These are phyloP conservation scores for Fomitopsis pulvina DNA, from an alignment of 768 basidiomycete genomes.

Conservation along the genomic window DNA sequence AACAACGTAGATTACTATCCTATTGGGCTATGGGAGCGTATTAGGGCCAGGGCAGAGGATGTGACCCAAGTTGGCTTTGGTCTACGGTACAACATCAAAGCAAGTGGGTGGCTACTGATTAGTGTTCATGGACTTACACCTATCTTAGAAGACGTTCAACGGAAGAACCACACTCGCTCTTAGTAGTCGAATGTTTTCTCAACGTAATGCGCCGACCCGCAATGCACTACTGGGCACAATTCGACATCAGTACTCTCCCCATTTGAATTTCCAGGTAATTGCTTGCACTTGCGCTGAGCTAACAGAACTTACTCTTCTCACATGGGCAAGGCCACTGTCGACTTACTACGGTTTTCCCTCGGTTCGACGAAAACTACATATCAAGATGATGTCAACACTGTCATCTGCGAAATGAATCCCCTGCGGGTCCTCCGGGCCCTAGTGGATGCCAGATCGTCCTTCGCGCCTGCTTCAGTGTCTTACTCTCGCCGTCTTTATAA, in stretches of 20 bases:
- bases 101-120: constrained; percentile 16
- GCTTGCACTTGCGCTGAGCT: too few relatives aligned
- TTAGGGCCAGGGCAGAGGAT: background rate
- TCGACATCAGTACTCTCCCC: constrained; percentile 71
- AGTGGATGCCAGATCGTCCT: background rate
- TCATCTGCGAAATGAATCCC: constrained; percentile 33
- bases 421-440: constrained; percentile 18
- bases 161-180: constrained; percentile 38
- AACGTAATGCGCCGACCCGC: background rate
- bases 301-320: too few relatives aligned
- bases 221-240: constrained; percentile 55
- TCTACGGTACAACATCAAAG: constrained; percentile 40
- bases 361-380: constrained; percentile 41
- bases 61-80: constrained; percentile 20
- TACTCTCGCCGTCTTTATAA: constrained; percentile 47
- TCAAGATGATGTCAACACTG: constrained; percentile 38
- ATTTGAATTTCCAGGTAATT: constrained; percentile 34
- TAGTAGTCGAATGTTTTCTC: constrained; percentile 24
- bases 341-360: constrained; percentile 27
- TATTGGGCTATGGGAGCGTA: background rate
- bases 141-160: constrained; percentile 23
- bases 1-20: constrained; percentile 24
- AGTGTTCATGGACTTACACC: background rate
- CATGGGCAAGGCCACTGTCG: constrained; percentile 19
- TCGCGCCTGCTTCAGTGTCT: constrained; percentile 29